phyloP scores from a whole-genome alignment of 2,329 filamentous ascomycete genomes.

The Hymenoscyphus fraxineus region DNA sequence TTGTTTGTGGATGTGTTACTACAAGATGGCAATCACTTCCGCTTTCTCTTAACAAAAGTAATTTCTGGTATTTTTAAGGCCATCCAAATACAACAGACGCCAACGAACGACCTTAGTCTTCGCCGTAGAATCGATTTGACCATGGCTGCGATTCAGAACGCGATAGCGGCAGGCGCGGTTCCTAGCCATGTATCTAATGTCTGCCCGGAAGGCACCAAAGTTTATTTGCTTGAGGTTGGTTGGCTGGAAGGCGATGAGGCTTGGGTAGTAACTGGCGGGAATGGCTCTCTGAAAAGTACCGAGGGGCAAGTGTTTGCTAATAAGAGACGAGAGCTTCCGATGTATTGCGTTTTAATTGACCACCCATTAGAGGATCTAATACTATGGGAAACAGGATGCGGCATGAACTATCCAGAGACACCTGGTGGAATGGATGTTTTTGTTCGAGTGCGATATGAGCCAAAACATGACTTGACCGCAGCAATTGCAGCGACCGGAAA shows the following conservation, averaged over 20 bases:
- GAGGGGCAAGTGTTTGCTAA: conserved; percentile 24
- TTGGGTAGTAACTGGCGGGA: conserved; percentile 35
- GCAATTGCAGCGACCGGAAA: conserved; percentile 39
- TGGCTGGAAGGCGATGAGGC: conserved; percentile 45
- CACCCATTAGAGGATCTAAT: conserved; percentile 30
- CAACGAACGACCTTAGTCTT: too few relatives aligned
- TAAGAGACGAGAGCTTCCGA: conserved; percentile 26
- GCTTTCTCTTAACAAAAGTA: too few relatives aligned
- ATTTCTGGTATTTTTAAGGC: too few relatives aligned
- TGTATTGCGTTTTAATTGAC: conserved; percentile 29
- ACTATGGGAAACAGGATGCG: conserved; percentile 29
- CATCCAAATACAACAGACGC: too few relatives aligned
- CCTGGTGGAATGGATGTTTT: conserved; percentile 41
- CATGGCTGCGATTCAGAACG: conserved; percentile 28
- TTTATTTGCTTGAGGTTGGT: conserved; percentile 44
- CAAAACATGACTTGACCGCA: conserved; percentile 28
- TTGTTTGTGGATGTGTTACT: too few relatives aligned
- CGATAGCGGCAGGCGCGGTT: conserved; percentile 26
- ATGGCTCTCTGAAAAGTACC: conserved; percentile 25
- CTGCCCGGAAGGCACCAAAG: conserved; percentile 44
- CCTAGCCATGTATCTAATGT: conserved; percentile 27
- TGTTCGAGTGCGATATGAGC: conserved; percentile 31
- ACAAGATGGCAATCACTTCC: too few relatives aligned
- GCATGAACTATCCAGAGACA: conserved; percentile 25
- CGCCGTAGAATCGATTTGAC: conserved; percentile 3